Conservation (phyloP, 192 early-diverging fungal species). For the Entomortierella parvispora region DNA sequence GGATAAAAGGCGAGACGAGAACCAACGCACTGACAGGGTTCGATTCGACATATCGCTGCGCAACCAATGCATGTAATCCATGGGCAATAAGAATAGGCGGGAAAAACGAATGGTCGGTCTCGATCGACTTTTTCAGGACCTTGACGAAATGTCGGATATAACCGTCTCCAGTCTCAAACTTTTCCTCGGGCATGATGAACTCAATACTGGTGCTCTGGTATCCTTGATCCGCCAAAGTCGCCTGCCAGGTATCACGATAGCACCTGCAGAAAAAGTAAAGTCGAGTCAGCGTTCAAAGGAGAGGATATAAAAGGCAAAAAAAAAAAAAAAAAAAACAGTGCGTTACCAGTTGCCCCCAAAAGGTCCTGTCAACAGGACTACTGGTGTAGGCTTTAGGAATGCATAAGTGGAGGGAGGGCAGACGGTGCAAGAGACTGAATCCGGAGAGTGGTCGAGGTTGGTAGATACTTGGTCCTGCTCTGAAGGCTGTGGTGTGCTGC, state of each 20-base stretch:
- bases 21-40: conserved; percentile 54
- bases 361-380: conserved; percentile 43
- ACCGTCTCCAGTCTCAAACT: conserved; percentile 24
- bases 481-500: background rate
- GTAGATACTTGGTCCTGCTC: conserved; percentile 18
- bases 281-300: background rate
- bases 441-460: conserved; percentile 22
- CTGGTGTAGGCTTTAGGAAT: conserved; percentile 49
- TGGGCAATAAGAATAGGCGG: conserved; percentile 57
- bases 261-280: conserved; percentile 12
- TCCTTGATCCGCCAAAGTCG: conserved; percentile 48
- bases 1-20: conserved; percentile 47
- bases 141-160: conserved; percentile 40
- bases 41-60: conserved; percentile 55
- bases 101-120: conserved; percentile 51
- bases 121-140: conserved; percentile 43
- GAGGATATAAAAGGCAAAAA: background rate
- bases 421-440: conserved; percentile 29
- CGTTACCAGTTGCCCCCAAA: conserved; percentile 50
- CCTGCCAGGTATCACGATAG: conserved; percentile 52
- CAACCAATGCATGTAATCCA: conserved; percentile 48
- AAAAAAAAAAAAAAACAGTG: background rate
- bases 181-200: conserved; percentile 24
- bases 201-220: conserved; percentile 51
- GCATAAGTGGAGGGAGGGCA: conserved; percentile 39